A percentile compares a stretch with the other conserved stretches of the same genome.
These are phyloP conservation scores for Kwoniella pini DNA, from an alignment of 768 basidiomycete species.

Conservation along the genomic window DNA sequence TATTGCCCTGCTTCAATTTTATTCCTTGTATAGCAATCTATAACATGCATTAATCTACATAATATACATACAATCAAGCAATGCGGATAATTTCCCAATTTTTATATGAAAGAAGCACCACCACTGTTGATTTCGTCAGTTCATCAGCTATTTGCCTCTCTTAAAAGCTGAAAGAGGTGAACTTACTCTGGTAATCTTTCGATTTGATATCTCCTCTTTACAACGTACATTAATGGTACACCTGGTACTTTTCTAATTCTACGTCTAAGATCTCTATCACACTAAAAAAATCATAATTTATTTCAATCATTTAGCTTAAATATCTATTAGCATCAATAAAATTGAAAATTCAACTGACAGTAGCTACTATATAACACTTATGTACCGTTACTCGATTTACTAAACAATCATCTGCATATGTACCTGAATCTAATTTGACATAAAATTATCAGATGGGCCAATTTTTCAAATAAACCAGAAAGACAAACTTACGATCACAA, in stretches of 20 bases:
- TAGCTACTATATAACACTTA: slow-evolving; percentile 96
- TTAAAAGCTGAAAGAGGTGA: background rate
- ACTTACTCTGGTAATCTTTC: slow-evolving; percentile 80
- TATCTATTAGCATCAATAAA: too few relatives aligned
- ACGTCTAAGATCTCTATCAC: slow-evolving; percentile 89
- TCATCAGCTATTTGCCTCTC: background rate
- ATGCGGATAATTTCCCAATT: background rate
- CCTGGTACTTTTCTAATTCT: slow-evolving; percentile 80
- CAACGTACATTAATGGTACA: slow-evolving; percentile 97
- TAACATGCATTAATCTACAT: too few relatives aligned
- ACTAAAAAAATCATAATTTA: slow-evolving; percentile 51
- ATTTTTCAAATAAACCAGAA: background rate
- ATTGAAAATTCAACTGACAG: slow-evolving; percentile 54
- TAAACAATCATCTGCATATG: slow-evolving; percentile 99
- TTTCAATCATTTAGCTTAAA: background rate
- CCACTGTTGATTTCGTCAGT: slow-evolving; percentile 18
- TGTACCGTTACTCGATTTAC: slow-evolving; percentile 93
- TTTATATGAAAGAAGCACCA: slow-evolving; percentile 31
- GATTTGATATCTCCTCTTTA: slow-evolving; percentile 85
- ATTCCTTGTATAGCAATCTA: too few relatives aligned
- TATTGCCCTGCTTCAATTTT: too few relatives aligned
- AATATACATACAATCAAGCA: too few relatives aligned
- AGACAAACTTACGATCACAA: slow-evolving; percentile 64
- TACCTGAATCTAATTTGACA: slow-evolving; percentile 79
- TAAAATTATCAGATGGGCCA: too few relatives aligned